Base-by-base conservation (phyloP, 2,329 filamentous ascomycete genomes). In the Colletotrichum tropicale region DNA sequence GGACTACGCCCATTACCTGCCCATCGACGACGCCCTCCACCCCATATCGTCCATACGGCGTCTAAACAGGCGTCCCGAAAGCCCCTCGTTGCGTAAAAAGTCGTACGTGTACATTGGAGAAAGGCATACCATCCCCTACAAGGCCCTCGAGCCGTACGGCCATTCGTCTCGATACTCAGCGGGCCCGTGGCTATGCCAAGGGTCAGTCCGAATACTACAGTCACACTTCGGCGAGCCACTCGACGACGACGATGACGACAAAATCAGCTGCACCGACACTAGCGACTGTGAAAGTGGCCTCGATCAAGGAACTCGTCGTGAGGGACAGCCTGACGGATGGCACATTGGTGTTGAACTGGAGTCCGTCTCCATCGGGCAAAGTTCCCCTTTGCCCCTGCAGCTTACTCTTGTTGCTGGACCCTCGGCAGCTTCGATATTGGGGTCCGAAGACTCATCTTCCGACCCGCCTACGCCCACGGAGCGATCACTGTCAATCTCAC, bases 101-200 rank as follows among this genome's bases (percentile, higher is more conserved):
- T 52, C 43, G 1, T 52, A 21, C 2, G 43, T 52, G 10, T 21
- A 52, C 10, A 52, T 52, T 6, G 43, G n/a, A 52, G n/a, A 52
- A 21, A 52, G 6, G 10, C 43, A 52, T 13, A 52, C 43, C n/a
- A 48, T 48, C 38, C 18, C 18, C 9, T 48, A 48, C 9, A n/a
- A n/a, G 18, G 18, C 38, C 6, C 38, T 48, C 18, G 38, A 48
- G 18, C 18, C 38, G 1, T 48, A 48, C 18, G 3, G 9, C 0
- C 9, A 1, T 0, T 12, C 38, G 0, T n/a, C 18, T 48, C 38
- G 38, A n/a, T 6, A 3, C 5, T 48, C 18, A 6, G 18, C 5
- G 2, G 38, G 38, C 38, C 18, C 18, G 5, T 12, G 38, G 38
- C 38, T 48, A 1, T 48, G 38, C 18, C 1, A n/a, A 48, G 1